Conservation (phyloP, 176 grass and related monocot species). For the Poa pratensis region DNA sequence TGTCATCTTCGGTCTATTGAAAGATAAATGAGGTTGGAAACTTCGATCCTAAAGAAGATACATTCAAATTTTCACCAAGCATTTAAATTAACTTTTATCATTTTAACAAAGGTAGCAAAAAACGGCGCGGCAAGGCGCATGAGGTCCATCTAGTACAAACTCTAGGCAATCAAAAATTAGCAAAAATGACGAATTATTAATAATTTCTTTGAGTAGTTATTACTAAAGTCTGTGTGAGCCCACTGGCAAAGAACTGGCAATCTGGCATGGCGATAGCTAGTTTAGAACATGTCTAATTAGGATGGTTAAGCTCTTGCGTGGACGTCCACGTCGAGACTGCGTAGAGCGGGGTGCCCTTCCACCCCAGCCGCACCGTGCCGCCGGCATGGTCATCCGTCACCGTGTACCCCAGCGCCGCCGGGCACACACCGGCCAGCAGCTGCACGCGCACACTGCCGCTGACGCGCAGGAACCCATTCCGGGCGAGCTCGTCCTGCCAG, state of each 20-base stretch:
- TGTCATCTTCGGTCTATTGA: no score
- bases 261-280: background rate
- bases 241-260: background rate
- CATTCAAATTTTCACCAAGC: no score
- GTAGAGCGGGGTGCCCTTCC: constrained; percentile 64
- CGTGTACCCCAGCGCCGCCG: constrained; percentile 52
- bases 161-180: background rate
- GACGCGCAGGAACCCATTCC: constrained; percentile 50
- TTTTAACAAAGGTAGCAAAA: no score
- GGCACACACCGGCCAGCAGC: constrained; percentile 55
- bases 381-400: constrained; percentile 46
- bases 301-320: constrained; percentile 30
- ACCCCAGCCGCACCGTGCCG: constrained; percentile 62
- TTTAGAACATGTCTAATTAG: background rate
- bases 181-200: background rate
- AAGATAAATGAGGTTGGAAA: no score
- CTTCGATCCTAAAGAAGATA: no score
- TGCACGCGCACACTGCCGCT: constrained; percentile 47
- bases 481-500: constrained; percentile 50
- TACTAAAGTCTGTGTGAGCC: no score
- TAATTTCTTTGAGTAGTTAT: background rate
- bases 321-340: constrained; percentile 52
- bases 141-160: background rate
- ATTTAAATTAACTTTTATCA: no score
- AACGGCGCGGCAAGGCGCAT: no score